These are phyloP conservation scores for Aspergillus steynii DNA, from an alignment of 495 filamentous ascomycete genomes.

Conservation along the genomic window DNA sequence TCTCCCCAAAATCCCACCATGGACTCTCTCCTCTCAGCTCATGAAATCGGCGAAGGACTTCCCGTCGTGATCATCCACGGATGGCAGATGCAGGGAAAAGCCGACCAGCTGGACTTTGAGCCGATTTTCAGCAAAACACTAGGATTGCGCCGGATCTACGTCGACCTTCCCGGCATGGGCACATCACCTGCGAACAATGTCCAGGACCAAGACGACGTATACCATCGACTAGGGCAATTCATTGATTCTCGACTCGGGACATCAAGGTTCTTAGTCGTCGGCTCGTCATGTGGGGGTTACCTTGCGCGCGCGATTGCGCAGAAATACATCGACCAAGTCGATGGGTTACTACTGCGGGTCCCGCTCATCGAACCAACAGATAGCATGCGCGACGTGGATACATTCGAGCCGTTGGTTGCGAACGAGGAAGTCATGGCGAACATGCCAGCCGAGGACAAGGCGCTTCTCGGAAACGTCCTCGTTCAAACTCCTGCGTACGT, in stretches of 20 bases:
- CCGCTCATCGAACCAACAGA: slow-evolving; percentile 33
- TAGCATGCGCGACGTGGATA: slow-evolving; percentile 28
- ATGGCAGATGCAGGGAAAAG: slow-evolving; percentile 28
- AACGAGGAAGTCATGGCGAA: slow-evolving; percentile 27
- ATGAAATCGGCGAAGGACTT: slow-evolving; percentile 32
- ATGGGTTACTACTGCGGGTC: slow-evolving; percentile 31
- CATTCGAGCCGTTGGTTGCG: slow-evolving; percentile 26
- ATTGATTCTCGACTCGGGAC: slow-evolving; percentile 30
- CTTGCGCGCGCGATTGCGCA: slow-evolving; percentile 32
- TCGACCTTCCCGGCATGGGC: slow-evolving; percentile 37
- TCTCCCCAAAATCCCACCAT: slow-evolving; percentile 2
- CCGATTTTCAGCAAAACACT: slow-evolving; percentile 31
- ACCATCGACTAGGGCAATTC: slow-evolving; percentile 27
- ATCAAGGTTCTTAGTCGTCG: slow-evolving; percentile 27
- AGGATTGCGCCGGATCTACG: slow-evolving; percentile 29
- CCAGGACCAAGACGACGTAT: slow-evolving; percentile 31
- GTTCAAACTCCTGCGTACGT: slow-evolving; percentile 32
- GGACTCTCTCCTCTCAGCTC: slow-evolving; percentile 23
- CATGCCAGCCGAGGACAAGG: slow-evolving; percentile 25
- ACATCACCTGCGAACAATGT: slow-evolving; percentile 28
- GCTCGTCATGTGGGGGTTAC: slow-evolving; percentile 33
- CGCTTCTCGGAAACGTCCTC: slow-evolving; percentile 28
- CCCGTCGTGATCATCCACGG: slow-evolving; percentile 34
- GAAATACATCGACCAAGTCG: slow-evolving; percentile 29
- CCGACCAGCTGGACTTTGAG: slow-evolving; percentile 32